Evolutionary conservation across 192 early-diverging fungal species (phyloP).

Genomic region (Gaertneriomyces sp.): DNA sequence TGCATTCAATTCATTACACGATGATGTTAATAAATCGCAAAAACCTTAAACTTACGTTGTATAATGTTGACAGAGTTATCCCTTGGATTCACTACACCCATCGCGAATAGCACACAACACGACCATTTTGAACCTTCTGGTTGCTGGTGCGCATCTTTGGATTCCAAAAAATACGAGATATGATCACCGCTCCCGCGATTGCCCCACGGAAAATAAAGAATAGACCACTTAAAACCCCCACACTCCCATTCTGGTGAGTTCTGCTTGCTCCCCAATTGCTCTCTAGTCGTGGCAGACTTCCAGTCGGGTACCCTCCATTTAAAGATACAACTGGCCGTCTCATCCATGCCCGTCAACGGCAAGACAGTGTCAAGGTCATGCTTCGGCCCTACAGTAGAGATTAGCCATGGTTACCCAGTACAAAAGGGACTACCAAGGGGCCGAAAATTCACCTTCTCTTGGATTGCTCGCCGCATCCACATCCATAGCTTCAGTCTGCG

Average conservation of each 20-base stretch:
- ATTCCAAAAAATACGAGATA: conserved; percentile 84
- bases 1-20: conserved; percentile 7
- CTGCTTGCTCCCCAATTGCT: conserved; percentile 14
- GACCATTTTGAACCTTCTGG: conserved; percentile 64
- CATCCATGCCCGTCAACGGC: conserved; percentile 15
- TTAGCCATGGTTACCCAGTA: not conserved
- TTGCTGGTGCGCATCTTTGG: conserved; percentile 57
- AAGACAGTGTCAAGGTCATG: conserved; percentile 17
- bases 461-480: not conserved
- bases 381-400: not conserved
- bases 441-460: not conserved
- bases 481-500: conserved; percentile 1
- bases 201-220: conserved; percentile 72
- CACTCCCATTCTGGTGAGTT: conserved; percentile 40
- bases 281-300: conserved; percentile 13
- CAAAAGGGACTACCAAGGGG: no score
- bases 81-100: conserved; percentile 70
- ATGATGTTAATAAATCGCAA: no score
- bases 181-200: conserved; percentile 62
- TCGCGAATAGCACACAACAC: conserved; percentile 75
- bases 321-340: conserved; percentile 20
- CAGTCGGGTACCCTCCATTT: conserved; percentile 39
- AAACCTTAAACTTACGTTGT: conserved; percentile 32
- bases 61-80: conserved; percentile 62
- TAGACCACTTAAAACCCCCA: conserved; percentile 40